Evolutionary conservation across 495 filamentous ascomycete genomes (phyloP).

Genomic region (Arthonia radiata): DNA sequence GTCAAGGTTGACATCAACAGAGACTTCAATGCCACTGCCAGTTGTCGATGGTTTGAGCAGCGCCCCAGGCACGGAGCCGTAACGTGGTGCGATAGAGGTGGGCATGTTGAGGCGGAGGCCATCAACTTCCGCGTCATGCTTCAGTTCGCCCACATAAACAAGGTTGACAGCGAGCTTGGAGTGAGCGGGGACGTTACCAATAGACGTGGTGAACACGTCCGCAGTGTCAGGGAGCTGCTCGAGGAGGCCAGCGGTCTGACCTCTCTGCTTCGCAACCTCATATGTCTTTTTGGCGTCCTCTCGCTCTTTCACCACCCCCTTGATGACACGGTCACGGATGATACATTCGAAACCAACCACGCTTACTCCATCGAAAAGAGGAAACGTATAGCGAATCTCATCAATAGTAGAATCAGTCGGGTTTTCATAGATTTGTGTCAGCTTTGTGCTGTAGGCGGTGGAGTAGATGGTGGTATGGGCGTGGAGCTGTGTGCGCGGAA

Average conservation of each 20-base stretch:
- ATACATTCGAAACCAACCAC: constrained; percentile 35
- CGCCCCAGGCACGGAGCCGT: constrained; percentile 22
- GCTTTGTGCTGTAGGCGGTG: constrained; percentile 26
- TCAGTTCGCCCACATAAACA: constrained; percentile 40
- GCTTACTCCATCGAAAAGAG: constrained; percentile 39
- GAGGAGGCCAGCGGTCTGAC: constrained; percentile 34
- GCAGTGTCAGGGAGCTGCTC: constrained; percentile 29
- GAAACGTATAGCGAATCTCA: constrained; percentile 37
- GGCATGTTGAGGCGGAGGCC: constrained; percentile 41
- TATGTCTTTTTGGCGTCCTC: constrained; percentile 27
- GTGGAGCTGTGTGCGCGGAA: constrained; percentile 27
- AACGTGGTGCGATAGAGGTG: constrained; percentile 34
- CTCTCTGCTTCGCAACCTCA: constrained; percentile 25
- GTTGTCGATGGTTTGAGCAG: constrained; percentile 6
- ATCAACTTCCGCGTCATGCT: constrained; percentile 35
- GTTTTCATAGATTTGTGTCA: constrained; percentile 38
- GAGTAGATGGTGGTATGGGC: constrained; percentile 28
- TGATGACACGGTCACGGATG: constrained; percentile 23
- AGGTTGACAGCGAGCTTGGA: constrained; percentile 28
- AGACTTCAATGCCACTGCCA: constrained; percentile 26
- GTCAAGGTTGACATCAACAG: constrained; percentile 33
- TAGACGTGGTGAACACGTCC: constrained; percentile 37
- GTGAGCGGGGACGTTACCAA: constrained; percentile 36
- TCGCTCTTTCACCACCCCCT: constrained; percentile 36
- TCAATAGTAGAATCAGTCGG: constrained; percentile 20